Evolutionary conservation across 306 rosid species (phyloP).

Genomic region (Quercus suber): DNA sequence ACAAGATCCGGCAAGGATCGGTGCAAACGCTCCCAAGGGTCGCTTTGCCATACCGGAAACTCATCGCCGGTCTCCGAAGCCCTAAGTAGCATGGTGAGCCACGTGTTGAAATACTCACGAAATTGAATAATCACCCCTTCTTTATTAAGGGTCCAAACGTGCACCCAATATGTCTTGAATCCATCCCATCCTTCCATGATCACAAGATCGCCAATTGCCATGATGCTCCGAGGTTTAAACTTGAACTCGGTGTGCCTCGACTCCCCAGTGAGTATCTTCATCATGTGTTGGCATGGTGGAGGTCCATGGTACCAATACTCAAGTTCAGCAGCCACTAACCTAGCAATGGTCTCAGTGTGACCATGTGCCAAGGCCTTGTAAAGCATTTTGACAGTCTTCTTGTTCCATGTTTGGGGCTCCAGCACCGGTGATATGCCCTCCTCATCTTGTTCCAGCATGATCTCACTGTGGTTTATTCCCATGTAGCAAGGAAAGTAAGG

Average conservation of each 20-base stretch:
- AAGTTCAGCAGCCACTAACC: slow-evolving; percentile 7
- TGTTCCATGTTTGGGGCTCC: background rate
- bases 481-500: background rate
- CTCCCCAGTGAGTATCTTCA: slow-evolving; percentile 26
- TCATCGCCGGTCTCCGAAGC: background rate
- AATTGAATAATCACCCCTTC: slow-evolving; percentile 21
- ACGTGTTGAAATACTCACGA: slow-evolving; percentile 27
- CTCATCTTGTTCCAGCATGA: background rate
- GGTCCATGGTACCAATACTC: slow-evolving; percentile 42
- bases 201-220: slow-evolving; percentile 14
- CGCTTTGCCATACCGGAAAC: slow-evolving; percentile 22
- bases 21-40: slow-evolving; percentile 3
- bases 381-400: slow-evolving; percentile 8
- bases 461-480: background rate
- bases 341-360: slow-evolving; percentile 2
- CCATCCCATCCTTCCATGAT: slow-evolving; percentile 28
- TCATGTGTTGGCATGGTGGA: slow-evolving; percentile 29
- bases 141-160: slow-evolving; percentile 28
- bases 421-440: background rate
- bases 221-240: slow-evolving; percentile 25
- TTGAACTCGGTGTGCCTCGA: slow-evolving; percentile 16
- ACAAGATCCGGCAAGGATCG: slow-evolving; percentile 32
- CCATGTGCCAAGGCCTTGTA: slow-evolving; percentile 24
- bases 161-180: slow-evolving; percentile 25
- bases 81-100: slow-evolving; percentile 20